phyloP scores from a whole-genome alignment of 176 grass and related monocot genomes.

The barley (Hordeum vulgare) region DNA sequence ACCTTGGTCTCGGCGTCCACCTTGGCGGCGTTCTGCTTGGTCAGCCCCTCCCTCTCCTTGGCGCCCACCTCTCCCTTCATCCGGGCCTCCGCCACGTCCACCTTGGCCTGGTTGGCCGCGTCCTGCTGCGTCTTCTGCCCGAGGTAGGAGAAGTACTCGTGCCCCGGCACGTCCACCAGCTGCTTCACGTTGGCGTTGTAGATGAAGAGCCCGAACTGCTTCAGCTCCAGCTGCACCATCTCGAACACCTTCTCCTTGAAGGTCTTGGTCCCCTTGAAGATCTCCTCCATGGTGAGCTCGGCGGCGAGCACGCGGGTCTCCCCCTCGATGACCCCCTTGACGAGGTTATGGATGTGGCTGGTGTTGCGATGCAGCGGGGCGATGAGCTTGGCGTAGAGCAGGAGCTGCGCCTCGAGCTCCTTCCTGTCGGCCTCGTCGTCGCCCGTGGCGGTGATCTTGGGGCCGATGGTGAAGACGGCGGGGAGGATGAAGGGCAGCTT shows the following conservation, averaged over 20 bases:
- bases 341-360: neutral
- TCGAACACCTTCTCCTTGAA: neutral
- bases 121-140: neutral
- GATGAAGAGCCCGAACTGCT: neutral
- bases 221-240: neutral
- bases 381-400: constrained; percentile 75
- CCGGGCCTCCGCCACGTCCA: neutral
- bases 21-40: neutral
- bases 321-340: neutral
- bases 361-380: constrained; percentile 13
- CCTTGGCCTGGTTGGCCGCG: neutral
- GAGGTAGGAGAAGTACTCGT: neutral
- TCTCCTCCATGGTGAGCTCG: neutral
- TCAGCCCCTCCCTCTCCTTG: neutral
- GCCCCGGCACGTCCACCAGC: neutral
- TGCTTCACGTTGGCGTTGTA: neutral
- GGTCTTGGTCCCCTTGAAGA: neutral
- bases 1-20: neutral
- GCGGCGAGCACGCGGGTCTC: neutral
- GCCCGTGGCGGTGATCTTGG: constrained; percentile 15
- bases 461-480: constrained; percentile 89
- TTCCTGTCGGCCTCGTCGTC: neutral
- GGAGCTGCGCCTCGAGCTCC: constrained; percentile 27
- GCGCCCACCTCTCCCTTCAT: neutral
- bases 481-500: constrained; percentile 86